These are phyloP conservation scores for Thielaviopsis musarum DNA, from an alignment of 2,329 filamentous ascomycete species.

Conservation along the genomic window DNA sequence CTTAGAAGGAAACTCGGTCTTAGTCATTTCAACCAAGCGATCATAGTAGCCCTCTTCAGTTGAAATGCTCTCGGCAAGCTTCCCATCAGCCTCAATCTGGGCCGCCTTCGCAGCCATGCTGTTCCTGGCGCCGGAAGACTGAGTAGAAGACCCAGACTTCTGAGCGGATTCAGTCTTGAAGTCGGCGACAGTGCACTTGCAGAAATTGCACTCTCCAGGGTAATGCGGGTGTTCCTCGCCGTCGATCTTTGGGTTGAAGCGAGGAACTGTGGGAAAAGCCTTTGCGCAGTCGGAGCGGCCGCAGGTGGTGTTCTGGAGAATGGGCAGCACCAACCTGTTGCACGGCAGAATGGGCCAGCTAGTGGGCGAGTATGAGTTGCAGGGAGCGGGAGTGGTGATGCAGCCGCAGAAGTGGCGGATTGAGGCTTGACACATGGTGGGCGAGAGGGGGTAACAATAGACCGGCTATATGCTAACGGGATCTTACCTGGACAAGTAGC, in stretches of 20 bases:
- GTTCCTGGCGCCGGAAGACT: background rate
- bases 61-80: background rate
- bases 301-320: background rate
- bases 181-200: background rate
- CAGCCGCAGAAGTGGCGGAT: background rate
- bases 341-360: background rate
- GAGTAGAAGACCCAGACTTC: background rate
- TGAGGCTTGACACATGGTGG: background rate
- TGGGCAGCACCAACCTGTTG: no score
- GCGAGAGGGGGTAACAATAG: background rate
- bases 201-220: background rate
- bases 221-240: background rate
- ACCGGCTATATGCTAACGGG: background rate
- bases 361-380: background rate
- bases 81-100: background rate
- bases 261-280: background rate
- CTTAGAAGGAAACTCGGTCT: background rate
- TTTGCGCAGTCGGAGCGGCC: background rate
- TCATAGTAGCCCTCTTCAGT: background rate
- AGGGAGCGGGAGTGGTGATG: background rate
- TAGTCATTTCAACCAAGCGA: background rate
- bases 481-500: background rate
- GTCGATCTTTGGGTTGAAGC: background rate
- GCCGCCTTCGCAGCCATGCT: background rate
- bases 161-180: background rate